These are phyloP conservation scores for Alternaria infectoria DNA, from an alignment of 2,329 filamentous ascomycete species.

Conservation along the genomic window DNA sequence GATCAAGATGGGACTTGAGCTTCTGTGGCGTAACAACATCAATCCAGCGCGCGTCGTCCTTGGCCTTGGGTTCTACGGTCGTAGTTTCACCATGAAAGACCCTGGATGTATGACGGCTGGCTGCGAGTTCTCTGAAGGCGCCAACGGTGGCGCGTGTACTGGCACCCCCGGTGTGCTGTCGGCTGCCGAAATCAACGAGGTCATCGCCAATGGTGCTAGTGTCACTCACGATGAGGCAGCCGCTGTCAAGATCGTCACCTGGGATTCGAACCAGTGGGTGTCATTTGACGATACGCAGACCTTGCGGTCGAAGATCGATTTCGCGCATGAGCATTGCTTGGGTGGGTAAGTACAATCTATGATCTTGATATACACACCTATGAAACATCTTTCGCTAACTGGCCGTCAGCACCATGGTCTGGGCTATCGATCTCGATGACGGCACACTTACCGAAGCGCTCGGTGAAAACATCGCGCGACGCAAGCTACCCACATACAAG, in stretches of 20 bases:
- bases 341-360: constrained; percentile 1
- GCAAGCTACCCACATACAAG: too few species aligned
- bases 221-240: neutral
- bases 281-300: neutral
- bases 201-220: neutral
- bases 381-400: too few species aligned
- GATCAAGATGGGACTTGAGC: constrained; percentile 49
- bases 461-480: too few species aligned
- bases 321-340: neutral
- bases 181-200: constrained; percentile 3
- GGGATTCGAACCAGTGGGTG: neutral
- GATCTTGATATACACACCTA: too few species aligned
- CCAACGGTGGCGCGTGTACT: neutral
- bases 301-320: neutral
- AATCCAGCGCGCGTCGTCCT: constrained; percentile 49
- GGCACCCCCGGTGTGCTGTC: constrained; percentile 4
- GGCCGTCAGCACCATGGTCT: too few species aligned
- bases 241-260: neutral
- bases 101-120: constrained; percentile 8
- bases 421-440: too few species aligned
- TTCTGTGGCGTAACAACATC: constrained; percentile 56
- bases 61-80: constrained; percentile 55
- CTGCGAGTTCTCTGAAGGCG: constrained; percentile 11
- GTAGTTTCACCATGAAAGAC: constrained; percentile 33
- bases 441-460: too few species aligned